These are phyloP conservation scores for Dryas drummondii DNA, from an alignment of 306 rosid genomes.

Conservation along the genomic window DNA sequence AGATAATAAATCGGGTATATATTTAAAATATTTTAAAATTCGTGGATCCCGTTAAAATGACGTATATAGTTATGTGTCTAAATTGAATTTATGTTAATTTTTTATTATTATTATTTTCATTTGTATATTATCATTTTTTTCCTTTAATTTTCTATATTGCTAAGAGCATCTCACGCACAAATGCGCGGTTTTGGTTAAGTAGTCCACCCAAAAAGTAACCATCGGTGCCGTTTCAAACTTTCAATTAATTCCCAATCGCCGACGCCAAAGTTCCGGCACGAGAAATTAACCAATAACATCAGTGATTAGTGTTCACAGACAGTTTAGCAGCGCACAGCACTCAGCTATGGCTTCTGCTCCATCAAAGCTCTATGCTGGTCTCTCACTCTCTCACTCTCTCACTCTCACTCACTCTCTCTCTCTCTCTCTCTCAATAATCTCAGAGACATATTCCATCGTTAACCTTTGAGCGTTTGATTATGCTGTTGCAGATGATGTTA, in stretches of 20 bases:
- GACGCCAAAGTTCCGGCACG: not conserved
- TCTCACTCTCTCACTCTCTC: not conserved
- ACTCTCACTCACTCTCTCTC: not conserved
- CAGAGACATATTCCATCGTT: not conserved
- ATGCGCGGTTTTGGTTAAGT: too few species aligned
- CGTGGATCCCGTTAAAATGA: too few species aligned
- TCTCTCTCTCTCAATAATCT: not conserved
- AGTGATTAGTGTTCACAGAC: not conserved
- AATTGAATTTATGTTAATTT: too few species aligned
- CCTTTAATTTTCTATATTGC: too few species aligned
- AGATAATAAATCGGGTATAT: too few species aligned
- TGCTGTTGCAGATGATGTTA: slow-evolving; percentile 73
- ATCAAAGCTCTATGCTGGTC: slow-evolving; percentile 73
- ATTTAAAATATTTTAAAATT: too few species aligned
- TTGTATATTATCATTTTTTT: too few species aligned
- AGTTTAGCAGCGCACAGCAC: not conserved
- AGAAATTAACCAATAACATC: not conserved
- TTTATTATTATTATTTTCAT: too few species aligned
- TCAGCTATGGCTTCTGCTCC: slow-evolving; percentile 71
- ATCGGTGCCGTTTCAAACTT: not conserved
- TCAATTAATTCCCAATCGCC: not conserved
- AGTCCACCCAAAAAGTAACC: not conserved
- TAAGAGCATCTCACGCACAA: too few species aligned
- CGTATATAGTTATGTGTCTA: too few species aligned
- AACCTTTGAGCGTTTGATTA: slow-evolving; percentile 9